phyloP scores from a whole-genome alignment of 2,329 filamentous ascomycete species.

The Boeremia lycopersici region DNA sequence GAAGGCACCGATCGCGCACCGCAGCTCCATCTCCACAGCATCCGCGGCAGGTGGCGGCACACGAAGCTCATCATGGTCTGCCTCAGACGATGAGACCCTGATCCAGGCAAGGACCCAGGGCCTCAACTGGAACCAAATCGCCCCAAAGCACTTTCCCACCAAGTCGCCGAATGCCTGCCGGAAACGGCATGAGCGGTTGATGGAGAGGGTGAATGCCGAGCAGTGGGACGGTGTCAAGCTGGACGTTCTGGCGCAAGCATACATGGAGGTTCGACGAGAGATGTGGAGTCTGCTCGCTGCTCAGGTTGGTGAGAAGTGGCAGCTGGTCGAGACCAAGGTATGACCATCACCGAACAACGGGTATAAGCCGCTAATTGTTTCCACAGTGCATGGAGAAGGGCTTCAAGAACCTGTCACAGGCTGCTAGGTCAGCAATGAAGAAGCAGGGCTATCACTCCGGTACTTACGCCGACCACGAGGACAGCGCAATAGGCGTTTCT shows the following conservation, averaged over 20 bases:
- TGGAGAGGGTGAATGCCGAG: conserved; percentile 74
- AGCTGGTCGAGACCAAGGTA: conserved; percentile 81
- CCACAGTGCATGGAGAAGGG: conserved; percentile 80
- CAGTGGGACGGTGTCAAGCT: conserved; percentile 81
- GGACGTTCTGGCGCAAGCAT: conserved; percentile 75
- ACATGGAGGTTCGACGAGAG: conserved; percentile 78
- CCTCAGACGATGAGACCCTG: conserved; percentile 75
- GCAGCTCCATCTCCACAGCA: conserved; percentile 41
- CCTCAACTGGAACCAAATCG: conserved; percentile 84
- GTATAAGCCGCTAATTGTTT: conserved; percentile 16
- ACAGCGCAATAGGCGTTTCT: conserved; percentile 69
- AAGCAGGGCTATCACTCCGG: conserved; percentile 57
- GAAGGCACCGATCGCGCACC: conserved; percentile 38
- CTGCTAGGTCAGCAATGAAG: conserved; percentile 68
- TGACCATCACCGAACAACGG: background rate
- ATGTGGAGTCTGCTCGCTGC: conserved; percentile 80
- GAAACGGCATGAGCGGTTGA: conserved; percentile 83
- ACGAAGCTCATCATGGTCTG: conserved; percentile 65
- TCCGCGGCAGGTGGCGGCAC: conserved; percentile 38
- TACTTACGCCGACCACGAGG: conserved; percentile 61
- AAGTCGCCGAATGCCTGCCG: conserved; percentile 85
- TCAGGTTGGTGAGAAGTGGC: conserved; percentile 62
- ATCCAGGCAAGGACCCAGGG: conserved; percentile 73
- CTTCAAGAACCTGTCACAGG: conserved; percentile 77
- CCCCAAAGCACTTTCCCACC: conserved; percentile 73